A percentile compares a stretch with the other conserved stretches of the same genome.
Evolutionary conservation across 768 basidiomycete genomes (phyloP).

Genomic region (Rubroboletus satanas): DNA sequence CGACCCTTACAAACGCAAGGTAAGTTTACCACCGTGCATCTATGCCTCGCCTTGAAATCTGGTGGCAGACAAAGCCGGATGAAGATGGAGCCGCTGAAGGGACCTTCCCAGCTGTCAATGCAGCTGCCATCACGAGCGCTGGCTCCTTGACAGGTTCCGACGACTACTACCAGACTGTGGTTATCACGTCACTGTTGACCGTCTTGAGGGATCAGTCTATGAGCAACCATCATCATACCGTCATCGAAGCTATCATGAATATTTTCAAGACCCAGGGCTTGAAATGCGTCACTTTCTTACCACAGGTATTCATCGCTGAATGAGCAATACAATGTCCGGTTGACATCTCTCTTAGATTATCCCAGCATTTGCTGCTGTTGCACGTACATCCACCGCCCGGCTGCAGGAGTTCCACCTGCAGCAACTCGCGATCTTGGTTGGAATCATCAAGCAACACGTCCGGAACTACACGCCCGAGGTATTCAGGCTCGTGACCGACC

Average conservation of each 20-base stretch:
- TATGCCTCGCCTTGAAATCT: conserved; percentile 5
- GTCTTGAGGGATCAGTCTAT: conserved; percentile 89
- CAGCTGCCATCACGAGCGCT: conserved; percentile 65
- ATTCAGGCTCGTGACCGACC: conserved; percentile 79
- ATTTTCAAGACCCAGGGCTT: conserved; percentile 98
- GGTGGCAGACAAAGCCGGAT: conserved; percentile 49
- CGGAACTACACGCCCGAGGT: conserved; percentile 87
- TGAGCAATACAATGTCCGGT: conserved; percentile 1
- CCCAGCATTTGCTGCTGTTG: conserved; percentile 89
- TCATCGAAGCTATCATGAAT: conserved; percentile 97
- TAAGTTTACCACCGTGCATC: conserved; percentile 29
- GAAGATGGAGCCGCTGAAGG: conserved; percentile 64
- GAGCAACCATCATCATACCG: conserved; percentile 82
- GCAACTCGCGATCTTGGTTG: conserved; percentile 90
- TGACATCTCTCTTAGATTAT: conserved; percentile 59
- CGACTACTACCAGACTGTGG: conserved; percentile 96
- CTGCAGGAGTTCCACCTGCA: conserved; percentile 92
- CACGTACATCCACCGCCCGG: conserved; percentile 74
- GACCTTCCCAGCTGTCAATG: conserved; percentile 56
- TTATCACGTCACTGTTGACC: conserved; percentile 80
- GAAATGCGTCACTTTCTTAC: conserved; percentile 92
- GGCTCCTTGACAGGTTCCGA: conserved; percentile 67
- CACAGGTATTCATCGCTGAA: conserved; percentile 56
- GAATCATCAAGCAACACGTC: conserved; percentile 96
- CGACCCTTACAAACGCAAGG: conserved; percentile 94